Conservation (phyloP, 352 stramenopile species). For the Thalassiosira hispida region DNA sequence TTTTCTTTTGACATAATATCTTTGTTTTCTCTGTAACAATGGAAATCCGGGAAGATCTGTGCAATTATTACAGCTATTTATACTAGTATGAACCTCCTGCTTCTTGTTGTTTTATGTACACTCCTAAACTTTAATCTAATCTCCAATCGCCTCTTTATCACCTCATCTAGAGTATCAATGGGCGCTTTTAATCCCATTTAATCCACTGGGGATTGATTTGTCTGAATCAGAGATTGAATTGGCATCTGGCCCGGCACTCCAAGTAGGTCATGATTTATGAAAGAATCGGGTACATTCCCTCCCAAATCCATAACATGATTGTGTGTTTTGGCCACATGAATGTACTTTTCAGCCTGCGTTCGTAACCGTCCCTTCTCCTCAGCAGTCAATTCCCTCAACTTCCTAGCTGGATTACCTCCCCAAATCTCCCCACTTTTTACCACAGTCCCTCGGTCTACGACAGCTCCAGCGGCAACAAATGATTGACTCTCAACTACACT, state of each 20-base stretch:
- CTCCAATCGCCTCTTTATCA: too few relatives aligned
- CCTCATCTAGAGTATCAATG: too few relatives aligned
- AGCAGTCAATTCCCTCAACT: slow-evolving; percentile 76
- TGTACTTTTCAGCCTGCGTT: slow-evolving; percentile 82
- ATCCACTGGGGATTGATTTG: slow-evolving; percentile 9
- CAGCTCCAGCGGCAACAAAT: slow-evolving; percentile 94
- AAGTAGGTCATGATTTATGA: slow-evolving; percentile 35
- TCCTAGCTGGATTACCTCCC: slow-evolving; percentile 79
- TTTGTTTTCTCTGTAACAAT: too few relatives aligned
- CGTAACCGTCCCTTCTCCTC: slow-evolving; percentile 69
- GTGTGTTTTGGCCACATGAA: slow-evolving; percentile 68
- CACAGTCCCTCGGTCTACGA: slow-evolving; percentile 89
- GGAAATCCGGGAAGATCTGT: too few relatives aligned
- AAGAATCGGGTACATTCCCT: slow-evolving; percentile 69
- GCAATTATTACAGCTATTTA: too few relatives aligned
- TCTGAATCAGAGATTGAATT: not conserved
- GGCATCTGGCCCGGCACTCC: not conserved
- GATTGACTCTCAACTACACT: slow-evolving; percentile 92
- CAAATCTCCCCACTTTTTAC: slow-evolving; percentile 91
- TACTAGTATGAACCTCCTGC: too few relatives aligned
- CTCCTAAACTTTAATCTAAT: too few relatives aligned
- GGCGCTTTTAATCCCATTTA: too few relatives aligned
- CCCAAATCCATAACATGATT: slow-evolving; percentile 78
- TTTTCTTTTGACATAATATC: too few relatives aligned
- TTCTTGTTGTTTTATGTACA: too few relatives aligned